phyloP scores from a whole-genome alignment of 2,329 filamentous ascomycete species.

The Scytalidium sp. region DNA sequence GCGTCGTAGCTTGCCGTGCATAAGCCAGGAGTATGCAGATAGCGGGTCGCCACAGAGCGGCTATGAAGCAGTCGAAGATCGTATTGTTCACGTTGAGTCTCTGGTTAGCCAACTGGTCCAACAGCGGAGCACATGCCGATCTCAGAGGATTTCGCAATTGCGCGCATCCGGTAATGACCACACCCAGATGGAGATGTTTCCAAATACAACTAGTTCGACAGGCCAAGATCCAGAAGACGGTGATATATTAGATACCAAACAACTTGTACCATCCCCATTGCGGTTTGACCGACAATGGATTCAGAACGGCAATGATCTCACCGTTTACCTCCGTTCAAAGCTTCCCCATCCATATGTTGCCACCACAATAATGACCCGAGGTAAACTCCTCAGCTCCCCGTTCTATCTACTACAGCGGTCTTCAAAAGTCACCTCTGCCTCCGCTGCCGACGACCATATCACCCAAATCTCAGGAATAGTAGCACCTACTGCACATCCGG shows the following conservation, averaged over 20 bases:
- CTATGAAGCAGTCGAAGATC: constrained; percentile 26
- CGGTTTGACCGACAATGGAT: background rate
- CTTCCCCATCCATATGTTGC: background rate
- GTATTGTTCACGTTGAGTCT: constrained; percentile 43
- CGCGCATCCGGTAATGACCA: too few species aligned
- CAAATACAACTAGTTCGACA: too few species aligned
- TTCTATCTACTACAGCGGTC: background rate
- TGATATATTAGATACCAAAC: too few species aligned
- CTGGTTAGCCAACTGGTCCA: constrained; percentile 42
- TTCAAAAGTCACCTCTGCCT: background rate
- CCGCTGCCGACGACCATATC: background rate
- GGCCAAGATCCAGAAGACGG: too few species aligned
- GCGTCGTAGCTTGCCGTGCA: constrained; percentile 38
- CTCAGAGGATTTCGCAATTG: background rate
- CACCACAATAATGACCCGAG: background rate
- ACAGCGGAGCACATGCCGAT: background rate
- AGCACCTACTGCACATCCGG: constrained; percentile 30
- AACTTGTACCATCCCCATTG: too few species aligned
- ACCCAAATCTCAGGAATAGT: background rate
- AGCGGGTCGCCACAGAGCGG: background rate
- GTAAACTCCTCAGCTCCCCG: background rate
- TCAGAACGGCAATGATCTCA: background rate
- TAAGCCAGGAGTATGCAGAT: constrained; percentile 43
- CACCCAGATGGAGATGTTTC: too few species aligned
- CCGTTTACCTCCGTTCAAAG: background rate